Evolutionary conservation across 2,329 filamentous ascomycete genomes (phyloP), one percentile per base, ranked within the genome.

Genomic region (Fusarium pseudoanthophilum): DNA sequence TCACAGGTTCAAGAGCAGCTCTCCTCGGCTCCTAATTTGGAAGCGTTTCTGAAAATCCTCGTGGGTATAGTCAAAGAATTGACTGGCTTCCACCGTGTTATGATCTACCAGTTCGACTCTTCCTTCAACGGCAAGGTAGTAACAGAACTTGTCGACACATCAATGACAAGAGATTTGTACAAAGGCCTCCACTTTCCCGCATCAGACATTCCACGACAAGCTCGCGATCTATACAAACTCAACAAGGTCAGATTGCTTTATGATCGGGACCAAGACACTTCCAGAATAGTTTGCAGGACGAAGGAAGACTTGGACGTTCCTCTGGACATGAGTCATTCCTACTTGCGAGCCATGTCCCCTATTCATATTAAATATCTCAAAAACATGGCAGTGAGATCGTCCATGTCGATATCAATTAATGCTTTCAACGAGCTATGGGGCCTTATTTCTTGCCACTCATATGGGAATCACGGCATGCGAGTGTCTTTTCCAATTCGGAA

Each of bases 351-450:
- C 71, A 97, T 97, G 90, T 97, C 94, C 2, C 94, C 95, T 0
- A 95, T 97, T 46, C 94, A 96, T 78, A 82, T 97, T 61, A 97
- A 97, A 78, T 97, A 97, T 76, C 85, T 97, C 7, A 88, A 85
- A 11, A 95, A 97, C 79, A 97, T 97, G 95, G 92, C 91, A 13
- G 94, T 97, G 1, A 90, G 94, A n/a, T 94, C 94, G 0, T 97
- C 94, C 72, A 97, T 97, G 94, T 97, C 94, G 1, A 95, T 97
- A 69, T 97, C 94, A 2, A 93, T 97, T 78, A 96, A 94, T 72
- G 93, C 93, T 0, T 96, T 97, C 76, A 87, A 89, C 74, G 92
- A 97, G 75, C 83, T 97, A 0, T 97, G 95, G 95, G 95, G 95
- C 0, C 84, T 97, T 34, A 94, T 97, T 45, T 91, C 94, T 4